These are phyloP conservation scores for Agarophyton chilense DNA, from an alignment of 23 red algal genomes.

Conservation along the genomic window DNA sequence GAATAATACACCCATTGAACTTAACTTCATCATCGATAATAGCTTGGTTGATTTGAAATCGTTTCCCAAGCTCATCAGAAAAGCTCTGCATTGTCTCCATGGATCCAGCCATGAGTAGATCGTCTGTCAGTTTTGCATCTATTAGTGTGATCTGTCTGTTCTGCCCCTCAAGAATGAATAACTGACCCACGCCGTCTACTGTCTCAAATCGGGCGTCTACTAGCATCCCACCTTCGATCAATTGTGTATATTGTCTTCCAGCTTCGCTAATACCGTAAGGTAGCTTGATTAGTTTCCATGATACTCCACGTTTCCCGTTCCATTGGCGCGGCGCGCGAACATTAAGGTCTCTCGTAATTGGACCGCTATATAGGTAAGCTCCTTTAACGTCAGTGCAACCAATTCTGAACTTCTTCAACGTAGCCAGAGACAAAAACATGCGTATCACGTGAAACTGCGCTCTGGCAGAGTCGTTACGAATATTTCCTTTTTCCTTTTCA, in stretches of 20 bases:
- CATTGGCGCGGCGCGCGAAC: slow-evolving; percentile 25
- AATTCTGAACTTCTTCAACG: background rate
- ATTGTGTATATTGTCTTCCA: slow-evolving; percentile 20
- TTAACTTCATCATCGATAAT: slow-evolving; percentile 39
- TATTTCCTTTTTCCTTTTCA: slow-evolving; percentile 46
- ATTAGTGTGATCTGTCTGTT: background rate
- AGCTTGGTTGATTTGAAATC: slow-evolving; percentile 37
- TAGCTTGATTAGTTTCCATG: slow-evolving; percentile 32
- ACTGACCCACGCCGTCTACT: background rate
- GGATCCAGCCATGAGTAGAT: slow-evolving; percentile 29
- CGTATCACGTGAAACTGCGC: slow-evolving; percentile 45
- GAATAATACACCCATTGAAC: slow-evolving; percentile 10
- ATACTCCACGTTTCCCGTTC: slow-evolving; percentile 2
- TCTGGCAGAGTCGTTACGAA: slow-evolving; percentile 37
- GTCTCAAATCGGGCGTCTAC: background rate
- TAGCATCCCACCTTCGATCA: slow-evolving; percentile 25
- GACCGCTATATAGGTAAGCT: slow-evolving; percentile 48
- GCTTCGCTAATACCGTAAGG: slow-evolving; percentile 37
- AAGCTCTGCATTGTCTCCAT: slow-evolving; percentile 2
- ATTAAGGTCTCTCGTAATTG: slow-evolving; percentile 18
- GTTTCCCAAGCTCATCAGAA: background rate
- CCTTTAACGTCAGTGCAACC: slow-evolving; percentile 53
- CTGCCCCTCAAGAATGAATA: background rate
- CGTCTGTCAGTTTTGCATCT: slow-evolving; percentile 21
- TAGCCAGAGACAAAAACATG: background rate